Conservation (phyloP, 306 rosid genomes). For the Oxytropis ochrocephala region DNA sequence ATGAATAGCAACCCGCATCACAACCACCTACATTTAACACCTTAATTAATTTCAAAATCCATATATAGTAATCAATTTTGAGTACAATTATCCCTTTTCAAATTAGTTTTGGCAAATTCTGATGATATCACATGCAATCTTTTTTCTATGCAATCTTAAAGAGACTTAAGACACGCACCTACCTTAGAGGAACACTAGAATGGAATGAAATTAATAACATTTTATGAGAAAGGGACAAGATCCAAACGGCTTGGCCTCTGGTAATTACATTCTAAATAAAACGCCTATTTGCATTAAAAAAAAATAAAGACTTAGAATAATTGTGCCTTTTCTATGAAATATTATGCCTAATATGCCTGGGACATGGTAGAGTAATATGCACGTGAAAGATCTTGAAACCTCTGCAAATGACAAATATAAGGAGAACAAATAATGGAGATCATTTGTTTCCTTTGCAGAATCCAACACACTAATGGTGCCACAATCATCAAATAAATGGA, state of each 20-base stretch:
- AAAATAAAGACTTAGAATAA: constrained; percentile 6
- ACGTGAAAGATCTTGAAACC: constrained; percentile 39
- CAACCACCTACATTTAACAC: constrained; percentile 64
- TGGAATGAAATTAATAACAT: background rate
- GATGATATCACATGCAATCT: constrained; percentile 4
- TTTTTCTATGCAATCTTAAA: background rate
- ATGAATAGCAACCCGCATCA: constrained; percentile 83
- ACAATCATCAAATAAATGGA: constrained; percentile 7
- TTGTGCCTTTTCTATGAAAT: constrained; percentile 25
- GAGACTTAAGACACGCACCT: background rate
- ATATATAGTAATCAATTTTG: background rate
- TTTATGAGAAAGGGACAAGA: constrained; percentile 19
- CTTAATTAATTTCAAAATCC: constrained; percentile 13
- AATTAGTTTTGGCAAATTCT: background rate
- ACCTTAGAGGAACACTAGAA: background rate
- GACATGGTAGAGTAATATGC: constrained; percentile 19
- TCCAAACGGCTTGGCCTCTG: background rate
- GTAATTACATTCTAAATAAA: constrained; percentile 21
- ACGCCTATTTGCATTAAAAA: constrained; percentile 5
- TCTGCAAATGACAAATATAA: constrained; percentile 22
- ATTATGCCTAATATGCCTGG: constrained; percentile 39
- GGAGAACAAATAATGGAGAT: constrained; percentile 14
- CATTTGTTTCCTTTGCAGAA: constrained; percentile 24
- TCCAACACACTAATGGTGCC: constrained; percentile 21
- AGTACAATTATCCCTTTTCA: too few relatives aligned